Base-by-base conservation (phyloP, 257 asterid genomes). In the Gentiana macrophylla region DNA sequence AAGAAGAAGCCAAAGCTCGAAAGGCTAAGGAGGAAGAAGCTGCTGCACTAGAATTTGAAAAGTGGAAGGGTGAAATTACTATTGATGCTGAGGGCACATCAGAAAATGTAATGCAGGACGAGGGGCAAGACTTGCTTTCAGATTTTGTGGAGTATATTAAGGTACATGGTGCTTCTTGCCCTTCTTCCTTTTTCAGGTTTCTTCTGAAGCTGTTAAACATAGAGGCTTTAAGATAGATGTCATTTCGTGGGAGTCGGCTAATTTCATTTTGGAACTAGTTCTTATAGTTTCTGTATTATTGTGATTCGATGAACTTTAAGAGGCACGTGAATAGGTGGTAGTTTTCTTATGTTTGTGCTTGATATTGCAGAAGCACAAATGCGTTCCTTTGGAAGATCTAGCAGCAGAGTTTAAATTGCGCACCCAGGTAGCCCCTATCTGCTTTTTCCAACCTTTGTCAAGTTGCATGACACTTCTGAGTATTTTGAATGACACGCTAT, bases 81-180 rank as follows among this genome's bases (percentile, higher is more conserved):
- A 77, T 92, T 74, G 99, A 88, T 77, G 99, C 89, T 53, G 97
- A 92, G 77, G 97, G 99, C 48, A 83, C 97, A 52, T 80, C 89
- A 50, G 95, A 82, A 80, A 83, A 80, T 57, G 99, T 81, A 63
- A 68, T 82, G 44, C 89, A 83, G 69, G 95, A 83, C 72, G 97
- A 85, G 73, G 74, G 73, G 73, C 86, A 79, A 72, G 99, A 86
- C 57, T 65, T 88, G 67, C 94, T 92, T 53, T 81, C 67, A 61
- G 87, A 84, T 72, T 92, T 92, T 66, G 95, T 92, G 60, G 97
- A 88, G 70, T 88, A 92, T 75, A 92, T 92, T 58, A 88, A 92
- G 97, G 98, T 92, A 61, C 44, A 50, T 62, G 24, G 24, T 24
- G 24, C 24, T 24, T 24, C 24, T 24, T 24, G 24, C 24, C 24